Base-by-base conservation (phyloP, 805 yeast species). In the Teunomyces lycoperdinae region DNA sequence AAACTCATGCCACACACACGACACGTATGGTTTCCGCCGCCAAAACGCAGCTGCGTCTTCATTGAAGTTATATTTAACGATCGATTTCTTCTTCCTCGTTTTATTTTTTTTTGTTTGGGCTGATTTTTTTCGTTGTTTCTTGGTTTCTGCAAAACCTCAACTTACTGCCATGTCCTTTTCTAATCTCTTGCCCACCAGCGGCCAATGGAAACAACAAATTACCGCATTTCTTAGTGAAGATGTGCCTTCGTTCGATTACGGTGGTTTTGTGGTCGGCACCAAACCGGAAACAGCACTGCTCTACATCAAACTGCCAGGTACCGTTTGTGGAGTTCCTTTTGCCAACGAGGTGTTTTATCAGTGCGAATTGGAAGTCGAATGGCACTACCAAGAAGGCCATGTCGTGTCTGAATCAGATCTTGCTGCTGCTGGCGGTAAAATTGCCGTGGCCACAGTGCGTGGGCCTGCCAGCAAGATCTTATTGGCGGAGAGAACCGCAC, bases 241-340 rank as follows among this genome's bases (percentile, higher is more conserved):
- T 58, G 92, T 87, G 11, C 97, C 98, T 1, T 82, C 95, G 0
- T 92, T 92, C 58, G 98, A 91, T 64, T 87, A 84, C 58, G 98
- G 98, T 30, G 98, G 97, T 2, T 89, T 71, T 58, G 98, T 92
- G 2, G 98, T 92, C n/a, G 97, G 98, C 9, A 77, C 78, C 46
- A 84, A 77, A 39, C 55, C 56, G 3, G 86, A 88, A 58, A 73
- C 82, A 2, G 97, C 96, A 2, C 81, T 88, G 2, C 71, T 91
- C 38, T 85, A 79, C 68, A 87, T 95, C 75, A 91, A 91, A 66
- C 84, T 85, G 50, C 72, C 76, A 35, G 97, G 97, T 24, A 74
- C 89, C 4, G 69, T 92, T 4, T 81, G 89, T 35, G 97, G 98
- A 29, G 80, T 87, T 6, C 96, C 97, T 2, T 92, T 92, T 67